A percentile compares a stretch with the other conserved stretches of the same genome.
phyloP scores from a whole-genome alignment of 2,329 filamentous ascomycete genomes.

The Alternaria sp. region DNA sequence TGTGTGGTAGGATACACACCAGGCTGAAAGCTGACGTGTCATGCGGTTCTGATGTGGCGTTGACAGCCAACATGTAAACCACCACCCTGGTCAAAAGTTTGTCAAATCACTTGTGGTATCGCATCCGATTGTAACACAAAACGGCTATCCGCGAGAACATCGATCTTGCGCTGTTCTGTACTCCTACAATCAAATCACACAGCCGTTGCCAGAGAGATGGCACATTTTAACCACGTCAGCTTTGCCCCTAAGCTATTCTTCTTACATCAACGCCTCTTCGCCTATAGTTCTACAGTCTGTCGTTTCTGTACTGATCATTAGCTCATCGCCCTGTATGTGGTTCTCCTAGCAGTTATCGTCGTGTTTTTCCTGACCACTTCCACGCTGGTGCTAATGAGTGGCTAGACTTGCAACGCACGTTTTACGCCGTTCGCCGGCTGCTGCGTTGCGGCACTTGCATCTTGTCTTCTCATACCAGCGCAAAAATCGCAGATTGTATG shows the following conservation, averaged over 20 bases:
- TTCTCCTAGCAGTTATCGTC: not conserved
- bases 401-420: slow-evolving; percentile 1
- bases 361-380: not conserved
- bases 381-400: not conserved
- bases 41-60: not conserved
- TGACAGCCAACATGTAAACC: not conserved
- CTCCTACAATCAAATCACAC: slow-evolving; percentile 8
- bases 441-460: not conserved
- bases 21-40: not conserved
- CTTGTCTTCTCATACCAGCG: not conserved
- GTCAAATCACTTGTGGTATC: not conserved
- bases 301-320: not conserved
- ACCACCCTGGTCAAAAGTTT: not conserved
- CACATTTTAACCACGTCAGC: slow-evolving; percentile 22
- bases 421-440: not conserved
- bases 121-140: slow-evolving; percentile 7
- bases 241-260: slow-evolving; percentile 11
- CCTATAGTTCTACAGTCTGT: not conserved
- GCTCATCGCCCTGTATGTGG: slow-evolving; percentile 7
- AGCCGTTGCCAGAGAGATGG: slow-evolving; percentile 8
- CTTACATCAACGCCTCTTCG: slow-evolving; percentile 8
- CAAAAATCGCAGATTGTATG: not conserved
- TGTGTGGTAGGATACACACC: not conserved
- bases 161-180: not conserved
- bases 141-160: not conserved